These are phyloP conservation scores for Trichoderma parareesei DNA, from an alignment of 495 filamentous ascomycete genomes.

Conservation along the genomic window DNA sequence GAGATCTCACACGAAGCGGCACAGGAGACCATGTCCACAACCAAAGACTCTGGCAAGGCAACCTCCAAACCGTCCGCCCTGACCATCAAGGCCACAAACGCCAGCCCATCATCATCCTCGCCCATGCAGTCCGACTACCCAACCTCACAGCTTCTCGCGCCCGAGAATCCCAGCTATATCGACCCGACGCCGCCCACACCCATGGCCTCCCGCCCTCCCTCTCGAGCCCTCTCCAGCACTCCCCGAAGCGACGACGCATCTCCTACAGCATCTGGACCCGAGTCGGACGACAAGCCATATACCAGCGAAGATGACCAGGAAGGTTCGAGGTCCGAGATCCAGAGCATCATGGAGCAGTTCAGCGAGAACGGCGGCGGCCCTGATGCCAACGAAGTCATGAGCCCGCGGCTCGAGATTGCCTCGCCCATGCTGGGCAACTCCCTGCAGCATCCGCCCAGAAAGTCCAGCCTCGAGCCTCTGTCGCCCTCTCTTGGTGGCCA, in stretches of 20 bases:
- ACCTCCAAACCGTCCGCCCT: background rate
- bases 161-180: slow-evolving; percentile 44
- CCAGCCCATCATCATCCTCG: background rate
- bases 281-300: slow-evolving; percentile 43
- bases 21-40: background rate
- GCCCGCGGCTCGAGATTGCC: slow-evolving; percentile 65
- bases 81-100: background rate
- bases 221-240: slow-evolving; percentile 40
- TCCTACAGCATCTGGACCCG: slow-evolving; percentile 49
- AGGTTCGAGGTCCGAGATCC: slow-evolving; percentile 75
- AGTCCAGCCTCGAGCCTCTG: slow-evolving; percentile 71
- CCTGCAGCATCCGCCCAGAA: slow-evolving; percentile 66
- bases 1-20: background rate
- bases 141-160: slow-evolving; percentile 30
- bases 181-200: slow-evolving; percentile 59
- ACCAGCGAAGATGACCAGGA: slow-evolving; percentile 50
- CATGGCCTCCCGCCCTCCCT: slow-evolving; percentile 34
- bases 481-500: slow-evolving; percentile 38
- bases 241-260: slow-evolving; percentile 34
- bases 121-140: slow-evolving; percentile 3
- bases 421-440: slow-evolving; percentile 57
- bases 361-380: slow-evolving; percentile 58
- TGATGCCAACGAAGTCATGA: slow-evolving; percentile 70
- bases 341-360: slow-evolving; percentile 91
- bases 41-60: background rate